Base-by-base conservation (phyloP, 179 eudicot genomes). In the Silene noctiflora region DNA sequence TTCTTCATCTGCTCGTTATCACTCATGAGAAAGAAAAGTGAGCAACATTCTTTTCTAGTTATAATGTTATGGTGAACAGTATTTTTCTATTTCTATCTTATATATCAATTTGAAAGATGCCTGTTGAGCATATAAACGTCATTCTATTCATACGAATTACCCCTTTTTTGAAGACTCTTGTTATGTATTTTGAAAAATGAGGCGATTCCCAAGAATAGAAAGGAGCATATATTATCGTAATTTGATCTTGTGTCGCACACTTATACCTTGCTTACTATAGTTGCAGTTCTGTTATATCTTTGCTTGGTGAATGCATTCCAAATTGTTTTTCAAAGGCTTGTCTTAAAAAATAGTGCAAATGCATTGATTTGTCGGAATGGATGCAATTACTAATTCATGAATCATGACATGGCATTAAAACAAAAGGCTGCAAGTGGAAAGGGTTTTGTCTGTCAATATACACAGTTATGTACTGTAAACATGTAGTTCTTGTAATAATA, bases 11-110 rank as follows among this genome's bases (percentile, higher is more conserved):
- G 70, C 95, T 95, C 79, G 98, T 95, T 82, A 93, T 95, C 77
- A 93, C 96, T 62, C 99, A 95, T 75, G 99, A 95, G 78, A 95
- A 87, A 81, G 95, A 95, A 71, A 93, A 86, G 99, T 93, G 68
- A 86, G 98, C 86, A n/a, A n/a, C 67, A 11, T 67, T 78, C 4
- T 71, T 53, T 51, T 12, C 21, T 1, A 13, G 9, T 39, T 35
- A 4, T 48, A 64, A 16, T 35, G 24, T 66, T 48, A 31, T 21
- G 19, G 8, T n/a, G 12, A 55, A 67, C 20, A 13, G 3, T 16
- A n/a, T 42, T 59, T 13, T 29, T 67, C 55, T 6, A 29, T 68
- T 51, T 8, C 20, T 22, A 58, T 62, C 39, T 35, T 75, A 12
- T 42, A 1, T 60, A 59, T 67, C 51, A 3, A 29, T 14, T 27